phyloP scores from a whole-genome alignment of 129 eudicot species.

The Mikania micrantha region DNA sequence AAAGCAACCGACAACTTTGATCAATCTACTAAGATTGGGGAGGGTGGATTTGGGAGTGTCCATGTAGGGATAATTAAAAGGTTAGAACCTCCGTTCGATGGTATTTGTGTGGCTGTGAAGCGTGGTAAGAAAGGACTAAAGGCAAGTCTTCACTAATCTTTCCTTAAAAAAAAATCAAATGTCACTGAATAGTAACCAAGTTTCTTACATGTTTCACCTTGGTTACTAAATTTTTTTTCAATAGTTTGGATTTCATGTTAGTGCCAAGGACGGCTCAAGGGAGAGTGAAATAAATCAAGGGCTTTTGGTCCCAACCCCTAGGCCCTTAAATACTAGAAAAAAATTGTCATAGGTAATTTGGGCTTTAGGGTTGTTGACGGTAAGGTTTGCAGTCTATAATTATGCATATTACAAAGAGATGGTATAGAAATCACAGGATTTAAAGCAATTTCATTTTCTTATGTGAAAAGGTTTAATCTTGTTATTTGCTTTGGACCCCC shows the following conservation, averaged over 20 bases:
- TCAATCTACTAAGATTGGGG: slow-evolving; percentile 53
- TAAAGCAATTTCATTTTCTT: no score
- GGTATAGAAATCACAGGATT: no score
- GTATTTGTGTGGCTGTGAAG: slow-evolving; percentile 64
- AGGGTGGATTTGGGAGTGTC: slow-evolving; percentile 87
- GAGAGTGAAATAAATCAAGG: no score
- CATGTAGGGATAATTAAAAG: slow-evolving; percentile 44
- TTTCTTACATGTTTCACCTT: not conserved
- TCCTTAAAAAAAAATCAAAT: not conserved
- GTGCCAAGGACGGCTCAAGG: no score
- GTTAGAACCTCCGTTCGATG: slow-evolving; percentile 32
- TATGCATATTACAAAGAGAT: no score
- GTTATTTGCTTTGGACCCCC: no score
- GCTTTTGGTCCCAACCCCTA: no score
- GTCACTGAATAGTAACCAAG: not conserved
- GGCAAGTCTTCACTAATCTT: slow-evolving; percentile 35
- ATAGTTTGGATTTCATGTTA: not conserved
- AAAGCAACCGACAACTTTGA: slow-evolving; percentile 51
- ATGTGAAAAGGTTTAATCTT: no score
- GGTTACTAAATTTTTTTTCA: not conserved
- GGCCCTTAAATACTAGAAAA: no score
- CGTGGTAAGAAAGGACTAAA: slow-evolving; percentile 58
- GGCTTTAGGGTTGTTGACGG: no score
- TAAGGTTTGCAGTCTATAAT: no score
- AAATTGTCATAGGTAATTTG: no score